A percentile compares a stretch with the other conserved stretches of the same genome.
These are phyloP conservation scores for Yarrowia sp. DNA, from an alignment of 805 yeast genomes.

Conservation along the genomic window DNA sequence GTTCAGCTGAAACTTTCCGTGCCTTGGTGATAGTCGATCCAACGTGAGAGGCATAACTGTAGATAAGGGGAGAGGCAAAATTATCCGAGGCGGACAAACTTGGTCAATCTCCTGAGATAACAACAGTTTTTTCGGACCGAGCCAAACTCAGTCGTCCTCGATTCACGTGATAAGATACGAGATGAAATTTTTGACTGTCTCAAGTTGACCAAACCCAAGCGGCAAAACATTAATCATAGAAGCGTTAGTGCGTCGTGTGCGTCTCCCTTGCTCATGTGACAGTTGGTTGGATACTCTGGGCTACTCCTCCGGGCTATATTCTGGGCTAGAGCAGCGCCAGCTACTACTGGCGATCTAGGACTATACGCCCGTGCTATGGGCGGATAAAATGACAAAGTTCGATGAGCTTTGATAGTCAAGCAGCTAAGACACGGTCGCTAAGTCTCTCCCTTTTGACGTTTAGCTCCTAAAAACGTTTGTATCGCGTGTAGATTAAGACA, in stretches of 20 bases:
- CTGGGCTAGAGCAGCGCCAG: background rate
- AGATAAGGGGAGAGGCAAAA: background rate
- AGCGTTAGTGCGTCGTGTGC: too few relatives aligned
- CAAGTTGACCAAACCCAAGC: background rate
- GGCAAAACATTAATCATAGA: too few relatives aligned
- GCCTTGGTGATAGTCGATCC: too few relatives aligned
- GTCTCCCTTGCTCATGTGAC: too few relatives aligned
- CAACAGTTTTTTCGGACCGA: background rate
- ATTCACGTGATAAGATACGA: background rate
- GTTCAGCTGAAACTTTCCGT: too few relatives aligned
- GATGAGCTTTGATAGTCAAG: background rate
- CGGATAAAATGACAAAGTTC: conserved; percentile 10
- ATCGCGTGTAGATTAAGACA: background rate
- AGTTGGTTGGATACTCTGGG: too few relatives aligned
- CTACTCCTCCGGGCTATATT: background rate
- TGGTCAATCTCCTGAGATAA: background rate
- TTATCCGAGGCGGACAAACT: background rate
- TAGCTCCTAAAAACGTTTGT: background rate
- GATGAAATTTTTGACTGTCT: background rate
- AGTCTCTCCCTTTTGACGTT: background rate
- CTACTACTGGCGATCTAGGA: background rate
- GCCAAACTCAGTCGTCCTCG: background rate
- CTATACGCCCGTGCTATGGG: background rate
- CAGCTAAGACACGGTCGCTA: background rate
- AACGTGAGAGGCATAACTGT: background rate